Base-by-base conservation (phyloP, 2,329 filamentous ascomycete genomes). In the Chaetomium strumarium region DNA sequence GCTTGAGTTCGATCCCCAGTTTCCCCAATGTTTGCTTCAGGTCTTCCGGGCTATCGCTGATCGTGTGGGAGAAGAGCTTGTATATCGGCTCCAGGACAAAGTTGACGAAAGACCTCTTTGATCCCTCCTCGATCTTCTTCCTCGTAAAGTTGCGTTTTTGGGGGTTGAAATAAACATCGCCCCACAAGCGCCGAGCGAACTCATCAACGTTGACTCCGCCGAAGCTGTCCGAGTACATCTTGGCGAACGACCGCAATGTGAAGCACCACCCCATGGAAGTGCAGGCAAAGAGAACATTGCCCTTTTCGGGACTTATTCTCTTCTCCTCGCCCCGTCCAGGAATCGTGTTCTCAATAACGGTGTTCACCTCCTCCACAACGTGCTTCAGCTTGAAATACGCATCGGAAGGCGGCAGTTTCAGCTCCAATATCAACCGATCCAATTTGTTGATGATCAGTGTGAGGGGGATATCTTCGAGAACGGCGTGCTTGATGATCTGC, bases 361-460 rank as follows among this genome's bases (percentile, higher is more conserved):
- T 96, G 71, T 99, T 99, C 70, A 99, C 91, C 70, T 97, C 90
- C 69, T 99, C 93, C 49, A 99, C 83, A n/a, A 96, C 90, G 68
- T 97, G 91, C 72, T 96, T 97, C 50, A 99, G 77, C 76, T 99
- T 99, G 78, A 96, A 97, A 73, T 99, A 99, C 12, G 93, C 93
- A 67, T 99, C 93, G 59, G 85, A 89, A 2, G 93, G 93, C 2
- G 93, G 93, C 13, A 99, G 78, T 68, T 95, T 95, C 46, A 99
- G 76, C 71, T 99, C 93, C 42, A 99, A 72, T 57, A 99, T 96
- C 55, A 99, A 74, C 20, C 93, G 84, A 64, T 99, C 93, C 83
- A 99, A 86, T 74, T 99, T 99, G 78, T 97, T 99, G 71, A 99
- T 80, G 51, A 99, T 83, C 56, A 99, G 75, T 0, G 90, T 93